Evolutionary conservation across 2,329 filamentous ascomycete species (phyloP), one percentile per base, ranked within the genome.

Genomic region (Phaeosphaeriaceae sp.): DNA sequence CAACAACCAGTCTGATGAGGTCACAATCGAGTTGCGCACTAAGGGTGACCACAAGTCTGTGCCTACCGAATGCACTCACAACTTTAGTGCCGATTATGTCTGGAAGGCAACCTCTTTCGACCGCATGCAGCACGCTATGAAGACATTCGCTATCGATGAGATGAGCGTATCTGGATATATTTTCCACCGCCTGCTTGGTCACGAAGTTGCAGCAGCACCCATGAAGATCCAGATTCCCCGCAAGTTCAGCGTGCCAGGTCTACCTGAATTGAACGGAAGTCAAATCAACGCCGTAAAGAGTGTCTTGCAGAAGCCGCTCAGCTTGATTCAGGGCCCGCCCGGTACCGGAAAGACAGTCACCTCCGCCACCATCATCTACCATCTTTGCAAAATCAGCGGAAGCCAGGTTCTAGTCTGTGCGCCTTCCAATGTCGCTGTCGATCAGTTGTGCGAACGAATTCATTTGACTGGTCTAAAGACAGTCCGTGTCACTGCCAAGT

Each of bases 61-160:
- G 1, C 94, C 94, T 0, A 96, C 91, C 0, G 93, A 99, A 67
- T 94, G 93, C 74, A 96, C 93, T 0, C 91, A 96, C 76, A 96
- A 97, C 74, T 99, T 99, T 76, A 96, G 92, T 13, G 94, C 93
- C 59, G 94, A 99, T 73, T 99, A 99, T 68, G 94, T 99, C 47
- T 99, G 94, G 94, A 99, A 99, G 73, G 94, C 95, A 12, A 99
- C 95, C 0, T 97, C 93, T 0, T 99, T 99, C 71, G 94, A 99
- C 69, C 92, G 94, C 56, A 99, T 99, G 94, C 94, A 99, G 74
- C 86, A 92, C 60, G 95, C 94, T 46, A 97, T 99, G 93, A 97
- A 97, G 81, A 97, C 91, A 0, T 99, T 99, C 71, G 94, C 94
- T 5, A 87, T 97, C 36, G 93, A 99, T 63, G 94, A 99, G 74